Percentiles rank a stretch among this genome's conserved stretches.
Conservation (phyloP, 176 grass and related monocot genomes). For the Juncus inflexus region DNA sequence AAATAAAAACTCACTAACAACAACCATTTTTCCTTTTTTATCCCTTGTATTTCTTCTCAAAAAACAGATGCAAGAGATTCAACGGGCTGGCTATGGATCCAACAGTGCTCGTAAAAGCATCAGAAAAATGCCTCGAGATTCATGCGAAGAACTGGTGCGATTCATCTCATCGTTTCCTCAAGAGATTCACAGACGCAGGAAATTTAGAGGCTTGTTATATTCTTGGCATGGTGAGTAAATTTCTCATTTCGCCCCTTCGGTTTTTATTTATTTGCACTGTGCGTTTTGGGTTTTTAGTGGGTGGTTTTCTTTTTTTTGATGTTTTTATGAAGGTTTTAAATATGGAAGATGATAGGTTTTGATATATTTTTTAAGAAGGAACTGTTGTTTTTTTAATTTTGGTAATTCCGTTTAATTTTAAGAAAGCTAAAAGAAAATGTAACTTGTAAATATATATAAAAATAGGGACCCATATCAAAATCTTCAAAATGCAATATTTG, state of each 20-base stretch:
- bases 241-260: neutral
- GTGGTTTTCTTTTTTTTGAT: neutral
- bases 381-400: too few relatives aligned
- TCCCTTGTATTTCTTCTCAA: neutral
- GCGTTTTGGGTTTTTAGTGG: neutral
- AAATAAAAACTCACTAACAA: neutral
- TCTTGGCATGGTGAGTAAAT: slow-evolving; percentile 38
- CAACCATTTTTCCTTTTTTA: slow-evolving; percentile 6
- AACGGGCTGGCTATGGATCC: slow-evolving; percentile 6
- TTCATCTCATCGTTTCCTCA: slow-evolving; percentile 23
- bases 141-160: slow-evolving; percentile 29
- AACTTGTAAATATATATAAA: neutral
- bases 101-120: slow-evolving; percentile 16
- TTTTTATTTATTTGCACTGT: neutral
- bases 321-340: neutral
- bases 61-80: slow-evolving; percentile 35
- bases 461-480: too few relatives aligned
- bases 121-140: slow-evolving; percentile 12
- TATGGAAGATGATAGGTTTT: too few relatives aligned
- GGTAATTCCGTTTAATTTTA: too few relatives aligned
- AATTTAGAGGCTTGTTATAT: slow-evolving; percentile 37
- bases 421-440: too few relatives aligned
- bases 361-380: too few relatives aligned
- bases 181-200: slow-evolving; percentile 22
- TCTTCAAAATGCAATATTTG: too few relatives aligned